Percentiles rank a stretch among this genome's conserved stretches.
phyloP scores from a whole-genome alignment of 2,329 filamentous ascomycete genomes.

The Colletotrichum orchidophilum region DNA sequence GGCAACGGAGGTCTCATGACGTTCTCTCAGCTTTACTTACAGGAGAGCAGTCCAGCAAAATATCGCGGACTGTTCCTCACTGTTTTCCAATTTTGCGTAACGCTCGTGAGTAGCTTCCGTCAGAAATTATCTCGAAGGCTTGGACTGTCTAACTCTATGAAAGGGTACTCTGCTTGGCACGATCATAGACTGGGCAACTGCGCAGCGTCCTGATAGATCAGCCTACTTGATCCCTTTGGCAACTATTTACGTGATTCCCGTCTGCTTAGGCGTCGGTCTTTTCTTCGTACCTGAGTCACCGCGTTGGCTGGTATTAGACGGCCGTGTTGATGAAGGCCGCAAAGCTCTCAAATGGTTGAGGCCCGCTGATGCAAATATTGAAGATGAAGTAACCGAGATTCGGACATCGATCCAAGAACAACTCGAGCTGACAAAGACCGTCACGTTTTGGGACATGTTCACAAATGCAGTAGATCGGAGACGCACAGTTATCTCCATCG shows the following conservation, averaged over 20 bases:
- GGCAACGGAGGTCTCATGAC: conserved; percentile 68
- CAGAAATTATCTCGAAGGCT: not conserved
- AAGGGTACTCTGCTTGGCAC: not conserved
- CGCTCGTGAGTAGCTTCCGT: not conserved
- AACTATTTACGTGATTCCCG: not conserved
- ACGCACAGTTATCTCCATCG: not conserved
- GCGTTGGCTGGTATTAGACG: not conserved
- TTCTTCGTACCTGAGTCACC: not conserved
- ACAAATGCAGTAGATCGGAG: not conserved
- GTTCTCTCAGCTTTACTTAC: conserved; percentile 60
- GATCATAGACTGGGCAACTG: not conserved
- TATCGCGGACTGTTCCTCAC: conserved; percentile 59
- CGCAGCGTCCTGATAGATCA: not conserved
- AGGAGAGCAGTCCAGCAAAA: conserved; percentile 56
- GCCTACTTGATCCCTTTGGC: not conserved
- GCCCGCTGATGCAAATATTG: not conserved
- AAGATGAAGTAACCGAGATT: not conserved
- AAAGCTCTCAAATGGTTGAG: not conserved
- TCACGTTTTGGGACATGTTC: not conserved
- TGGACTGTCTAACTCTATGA: not conserved
- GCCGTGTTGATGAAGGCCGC: not conserved
- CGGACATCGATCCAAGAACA: not conserved
- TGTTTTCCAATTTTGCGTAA: conserved; percentile 51
- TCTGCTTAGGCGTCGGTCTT: not conserved
- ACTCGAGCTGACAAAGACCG: not conserved